Evolutionary conservation across 345 rosid species (phyloP), one percentile per base, ranked within the genome.

Genomic region (Hibiscus syriacus): DNA sequence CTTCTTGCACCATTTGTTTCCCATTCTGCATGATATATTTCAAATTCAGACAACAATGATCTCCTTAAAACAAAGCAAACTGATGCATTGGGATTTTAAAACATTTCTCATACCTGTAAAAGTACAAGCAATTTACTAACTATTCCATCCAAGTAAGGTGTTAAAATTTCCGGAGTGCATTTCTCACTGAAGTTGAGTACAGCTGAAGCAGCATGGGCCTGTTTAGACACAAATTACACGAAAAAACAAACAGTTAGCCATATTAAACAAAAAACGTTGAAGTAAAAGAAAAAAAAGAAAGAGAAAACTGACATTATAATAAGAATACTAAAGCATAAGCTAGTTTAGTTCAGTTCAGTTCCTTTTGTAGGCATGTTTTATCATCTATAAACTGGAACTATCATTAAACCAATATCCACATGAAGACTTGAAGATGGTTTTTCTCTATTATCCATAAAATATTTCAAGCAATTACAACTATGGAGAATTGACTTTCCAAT

Each of bases 171-270:
- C 10, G 99, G 93, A 22, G 99, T 89, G 74, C 99, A 95, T 75
- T 92, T 95, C 80, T 95, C 99, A 55, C 99, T 95, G 79, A 92
- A 95, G 83, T 95, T 95, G 55, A 95, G 97, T 32, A 95, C 90
- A 11, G 99, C 99, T 36, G 99, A 95, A 48, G 99, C 98, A 79
- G 99, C 98, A 85, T 95, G 99, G 34, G 99, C 99, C 99, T 95
- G 82, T 49, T 59, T 17, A 76, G 12, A 68, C 19, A 72, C 69
- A 76, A 70, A 73, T 63, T 43, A 29, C 13, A 52, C 22, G 19
- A 20, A 4, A 20, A 23, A 65, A 55, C 4, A 64, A 30, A 25
- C 16, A 12, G 59, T 29, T 62, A 71, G n/a, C 61, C 38, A 13
- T 54, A 26, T 10, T 0, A 46, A n/a, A 49, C 10, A 62, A 17